These are phyloP conservation scores for Auriscalpium microsporum DNA, from an alignment of 768 basidiomycete genomes.

Conservation along the genomic window DNA sequence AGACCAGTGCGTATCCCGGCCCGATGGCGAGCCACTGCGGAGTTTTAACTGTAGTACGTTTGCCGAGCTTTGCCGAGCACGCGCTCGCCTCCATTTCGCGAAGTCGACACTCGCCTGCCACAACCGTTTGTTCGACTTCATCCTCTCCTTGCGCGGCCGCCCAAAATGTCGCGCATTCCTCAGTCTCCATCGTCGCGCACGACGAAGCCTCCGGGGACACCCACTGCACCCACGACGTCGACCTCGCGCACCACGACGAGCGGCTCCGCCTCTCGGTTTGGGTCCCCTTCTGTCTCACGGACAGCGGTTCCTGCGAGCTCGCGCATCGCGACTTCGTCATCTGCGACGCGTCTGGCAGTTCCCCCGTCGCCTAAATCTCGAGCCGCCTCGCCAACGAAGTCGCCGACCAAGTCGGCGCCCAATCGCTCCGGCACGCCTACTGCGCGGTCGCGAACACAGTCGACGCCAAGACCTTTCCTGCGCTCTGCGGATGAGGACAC, in stretches of 20 bases:
- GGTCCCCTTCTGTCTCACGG: not conserved
- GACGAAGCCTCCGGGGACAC: constrained; percentile 18
- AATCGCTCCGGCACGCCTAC: not conserved
- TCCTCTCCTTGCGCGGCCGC: no score
- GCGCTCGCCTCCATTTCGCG: no score
- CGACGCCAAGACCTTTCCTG: constrained; percentile 28
- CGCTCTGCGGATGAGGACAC: constrained; percentile 10
- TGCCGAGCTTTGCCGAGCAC: no score
- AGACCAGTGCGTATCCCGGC: no score
- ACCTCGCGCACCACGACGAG: not conserved
- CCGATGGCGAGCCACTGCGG: no score
- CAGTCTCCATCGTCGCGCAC: constrained; percentile 24
- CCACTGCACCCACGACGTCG: not conserved
- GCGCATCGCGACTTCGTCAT: not conserved
- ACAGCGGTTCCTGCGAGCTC: not conserved
- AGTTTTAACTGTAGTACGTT: no score
- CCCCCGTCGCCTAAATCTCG: not conserved
- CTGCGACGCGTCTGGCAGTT: not conserved
- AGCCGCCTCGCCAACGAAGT: not conserved
- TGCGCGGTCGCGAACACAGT: constrained; percentile 23
- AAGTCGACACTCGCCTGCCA: no score
- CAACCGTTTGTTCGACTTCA: not conserved
- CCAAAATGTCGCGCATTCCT: constrained; percentile 39
- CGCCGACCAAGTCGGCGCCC: not conserved
- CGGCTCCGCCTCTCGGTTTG: not conserved